A percentile compares a stretch with the other conserved stretches of the same genome.
These are phyloP conservation scores for Sarcomyxa edulis DNA, from an alignment of 768 basidiomycete species.

Conservation along the genomic window DNA sequence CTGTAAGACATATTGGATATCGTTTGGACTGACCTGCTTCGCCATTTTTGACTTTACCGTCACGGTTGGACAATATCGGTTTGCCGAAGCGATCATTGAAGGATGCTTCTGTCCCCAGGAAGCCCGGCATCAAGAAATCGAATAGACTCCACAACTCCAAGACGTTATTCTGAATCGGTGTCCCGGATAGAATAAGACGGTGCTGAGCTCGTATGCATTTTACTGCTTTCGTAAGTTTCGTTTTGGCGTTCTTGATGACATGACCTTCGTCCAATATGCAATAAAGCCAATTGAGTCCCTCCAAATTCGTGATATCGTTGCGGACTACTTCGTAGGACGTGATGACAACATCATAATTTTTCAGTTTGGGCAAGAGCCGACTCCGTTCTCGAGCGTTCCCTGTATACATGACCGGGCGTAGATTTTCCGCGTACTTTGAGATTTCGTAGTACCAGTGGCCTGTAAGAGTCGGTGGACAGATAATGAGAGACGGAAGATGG, in stretches of 20 bases:
- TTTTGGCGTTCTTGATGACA: slow-evolving; percentile 98
- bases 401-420: slow-evolving; percentile 83
- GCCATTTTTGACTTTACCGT: slow-evolving; percentile 90
- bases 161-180: slow-evolving; percentile 98
- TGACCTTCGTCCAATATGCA: slow-evolving; percentile 98
- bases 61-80: slow-evolving; percentile 90
- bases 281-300: slow-evolving; percentile 82
- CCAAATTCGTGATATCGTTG: slow-evolving; percentile 80
- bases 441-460: slow-evolving; percentile 99
- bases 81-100: slow-evolving; percentile 97
- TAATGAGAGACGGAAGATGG: slow-evolving; percentile 88
- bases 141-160: slow-evolving; percentile 98
- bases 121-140: slow-evolving; percentile 99
- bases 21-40: slow-evolving; percentile 73
- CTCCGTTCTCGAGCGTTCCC: slow-evolving; percentile 82
- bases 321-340: slow-evolving; percentile 98
- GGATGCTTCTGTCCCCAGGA: slow-evolving; percentile 89
- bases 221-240: slow-evolving; percentile 94
- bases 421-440: slow-evolving; percentile 81
- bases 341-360: slow-evolving; percentile 83
- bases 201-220: slow-evolving; percentile 89
- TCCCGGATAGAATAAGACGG: slow-evolving; percentile 91
- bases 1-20: background rate
- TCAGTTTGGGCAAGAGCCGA: slow-evolving; percentile 58
- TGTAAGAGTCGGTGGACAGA: slow-evolving; percentile 96